Conservation (phyloP, 1,284 basidiomycete species). For the Golubevia sp. region DNA sequence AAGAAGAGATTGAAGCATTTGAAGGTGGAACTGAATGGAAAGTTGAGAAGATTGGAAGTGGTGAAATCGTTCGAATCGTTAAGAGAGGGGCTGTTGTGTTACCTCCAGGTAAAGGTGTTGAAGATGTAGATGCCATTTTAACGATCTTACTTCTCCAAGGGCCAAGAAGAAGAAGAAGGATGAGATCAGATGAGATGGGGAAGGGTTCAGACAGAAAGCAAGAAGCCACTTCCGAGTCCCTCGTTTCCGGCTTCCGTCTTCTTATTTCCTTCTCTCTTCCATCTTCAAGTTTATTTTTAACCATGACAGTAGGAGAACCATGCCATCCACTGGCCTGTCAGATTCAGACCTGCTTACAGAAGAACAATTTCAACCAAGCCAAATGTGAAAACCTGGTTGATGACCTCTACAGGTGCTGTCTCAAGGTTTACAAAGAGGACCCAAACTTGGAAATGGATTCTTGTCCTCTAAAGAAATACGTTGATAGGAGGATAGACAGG, state of each 20-base stretch:
- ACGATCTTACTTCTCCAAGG: no score
- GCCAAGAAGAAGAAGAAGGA: no score
- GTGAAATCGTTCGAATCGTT: slow-evolving; percentile 34
- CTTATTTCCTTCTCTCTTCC: no score
- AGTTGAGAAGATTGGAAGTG: slow-evolving; percentile 45
- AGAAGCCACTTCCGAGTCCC: no score
- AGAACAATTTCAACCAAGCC: slow-evolving; percentile 37
- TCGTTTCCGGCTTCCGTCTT: no score
- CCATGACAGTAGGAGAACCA: slow-evolving; percentile 13
- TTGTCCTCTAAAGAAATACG: slow-evolving; percentile 45
- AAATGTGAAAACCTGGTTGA: slow-evolving; percentile 45
- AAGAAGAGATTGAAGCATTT: slow-evolving; percentile 30
- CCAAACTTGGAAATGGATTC: slow-evolving; percentile 32
- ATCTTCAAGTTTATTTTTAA: no score
- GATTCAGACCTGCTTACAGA: slow-evolving; percentile 51
- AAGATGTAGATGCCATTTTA: no score
- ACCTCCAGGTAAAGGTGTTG: background rate
- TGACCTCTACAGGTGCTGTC: slow-evolving; percentile 52
- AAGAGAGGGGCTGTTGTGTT: slow-evolving; percentile 23
- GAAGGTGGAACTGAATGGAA: slow-evolving; percentile 48
- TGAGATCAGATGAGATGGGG: no score
- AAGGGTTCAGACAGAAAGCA: no score
- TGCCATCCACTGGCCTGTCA: slow-evolving; percentile 52
- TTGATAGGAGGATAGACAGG: slow-evolving; percentile 24
- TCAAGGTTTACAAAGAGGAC: slow-evolving; percentile 42